phyloP scores from a whole-genome alignment of 768 basidiomycete species.

The Amanita muscaria region DNA sequence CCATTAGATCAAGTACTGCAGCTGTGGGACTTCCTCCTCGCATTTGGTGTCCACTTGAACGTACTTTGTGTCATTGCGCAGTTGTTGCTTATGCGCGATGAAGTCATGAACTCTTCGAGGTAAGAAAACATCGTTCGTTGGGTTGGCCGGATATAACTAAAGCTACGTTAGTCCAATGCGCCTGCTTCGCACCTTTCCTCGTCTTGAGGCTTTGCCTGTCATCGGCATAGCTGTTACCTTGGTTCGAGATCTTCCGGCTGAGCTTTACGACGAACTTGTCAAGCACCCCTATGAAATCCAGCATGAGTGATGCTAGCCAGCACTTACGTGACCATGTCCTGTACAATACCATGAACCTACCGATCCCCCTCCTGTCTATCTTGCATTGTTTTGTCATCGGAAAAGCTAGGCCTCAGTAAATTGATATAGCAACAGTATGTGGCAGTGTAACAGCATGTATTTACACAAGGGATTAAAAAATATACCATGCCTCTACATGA shows the following conservation, averaged over 20 bases:
- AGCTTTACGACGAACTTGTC: slow-evolving; percentile 83
- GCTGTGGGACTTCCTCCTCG: slow-evolving; percentile 95
- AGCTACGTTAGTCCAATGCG: slow-evolving; percentile 72
- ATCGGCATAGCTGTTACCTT: slow-evolving; percentile 92
- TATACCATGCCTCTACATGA: too few relatives aligned
- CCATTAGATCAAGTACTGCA: slow-evolving; percentile 91
- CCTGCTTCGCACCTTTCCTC: slow-evolving; percentile 87
- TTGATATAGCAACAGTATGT: too few relatives aligned
- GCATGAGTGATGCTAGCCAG: slow-evolving; percentile 13
- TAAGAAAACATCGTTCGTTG: slow-evolving; percentile 27
- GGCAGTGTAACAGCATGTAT: too few relatives aligned
- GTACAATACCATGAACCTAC: too few relatives aligned
- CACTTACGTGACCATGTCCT: too few relatives aligned
- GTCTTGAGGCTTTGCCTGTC: slow-evolving; percentile 77
- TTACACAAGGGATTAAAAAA: too few relatives aligned
- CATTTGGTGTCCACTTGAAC: slow-evolving; percentile 95
- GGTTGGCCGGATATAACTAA: too few relatives aligned
- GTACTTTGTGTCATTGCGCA: slow-evolving; percentile 97
- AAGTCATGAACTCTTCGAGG: slow-evolving; percentile 85
- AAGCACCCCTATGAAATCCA: slow-evolving; percentile 70
- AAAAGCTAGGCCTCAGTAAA: too few relatives aligned
- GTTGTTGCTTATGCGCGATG: slow-evolving; percentile 79
- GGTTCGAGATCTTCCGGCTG: slow-evolving; percentile 82
- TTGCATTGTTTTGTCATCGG: too few relatives aligned
- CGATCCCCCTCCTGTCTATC: too few relatives aligned